A percentile compares a stretch with the other conserved stretches of the same genome.
Conservation (phyloP, 441 rosid genomes). For the Manihot esculenta region DNA sequence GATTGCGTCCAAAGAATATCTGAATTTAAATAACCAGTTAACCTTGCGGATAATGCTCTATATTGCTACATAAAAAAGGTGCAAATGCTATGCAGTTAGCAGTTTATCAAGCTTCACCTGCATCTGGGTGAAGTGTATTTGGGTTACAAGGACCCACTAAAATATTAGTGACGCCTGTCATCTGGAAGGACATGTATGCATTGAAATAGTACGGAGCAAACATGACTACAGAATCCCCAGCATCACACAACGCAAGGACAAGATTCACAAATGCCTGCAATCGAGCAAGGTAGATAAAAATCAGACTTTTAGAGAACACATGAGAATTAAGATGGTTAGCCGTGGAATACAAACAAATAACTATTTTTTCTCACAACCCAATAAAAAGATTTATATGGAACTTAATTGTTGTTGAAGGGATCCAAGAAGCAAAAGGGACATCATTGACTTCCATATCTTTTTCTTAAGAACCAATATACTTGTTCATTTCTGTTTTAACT, state of each 20-base stretch:
- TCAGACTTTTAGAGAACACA: constrained; percentile 14
- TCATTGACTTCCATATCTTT: neutral
- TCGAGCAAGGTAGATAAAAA: constrained; percentile 18
- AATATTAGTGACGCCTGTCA: constrained; percentile 92
- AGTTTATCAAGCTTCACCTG: constrained; percentile 48
- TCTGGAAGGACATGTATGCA: constrained; percentile 98
- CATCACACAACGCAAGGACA: constrained; percentile 84
- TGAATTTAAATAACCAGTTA: neutral
- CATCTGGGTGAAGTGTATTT: constrained; percentile 83
- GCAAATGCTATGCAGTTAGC: constrained; percentile 7
- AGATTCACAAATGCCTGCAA: constrained; percentile 94
- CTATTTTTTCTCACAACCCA: neutral
- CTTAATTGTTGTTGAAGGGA: neutral
- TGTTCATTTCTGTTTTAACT: neutral
- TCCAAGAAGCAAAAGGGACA: neutral
- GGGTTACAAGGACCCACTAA: constrained; percentile 79
- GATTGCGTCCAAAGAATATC: neutral
- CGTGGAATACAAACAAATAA: constrained; percentile 10
- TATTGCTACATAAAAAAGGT: neutral
- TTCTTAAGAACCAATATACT: neutral
- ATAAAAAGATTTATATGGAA: neutral
- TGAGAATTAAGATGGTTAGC: neutral
- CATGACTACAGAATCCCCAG: constrained; percentile 92
- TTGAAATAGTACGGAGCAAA: constrained; percentile 99
- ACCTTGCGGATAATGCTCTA: neutral